A percentile compares a stretch with the other conserved stretches of the same genome.
Evolutionary conservation across 371 early-diverging fungal genomes (phyloP).

Genomic region (Capniomyces stellatus): DNA sequence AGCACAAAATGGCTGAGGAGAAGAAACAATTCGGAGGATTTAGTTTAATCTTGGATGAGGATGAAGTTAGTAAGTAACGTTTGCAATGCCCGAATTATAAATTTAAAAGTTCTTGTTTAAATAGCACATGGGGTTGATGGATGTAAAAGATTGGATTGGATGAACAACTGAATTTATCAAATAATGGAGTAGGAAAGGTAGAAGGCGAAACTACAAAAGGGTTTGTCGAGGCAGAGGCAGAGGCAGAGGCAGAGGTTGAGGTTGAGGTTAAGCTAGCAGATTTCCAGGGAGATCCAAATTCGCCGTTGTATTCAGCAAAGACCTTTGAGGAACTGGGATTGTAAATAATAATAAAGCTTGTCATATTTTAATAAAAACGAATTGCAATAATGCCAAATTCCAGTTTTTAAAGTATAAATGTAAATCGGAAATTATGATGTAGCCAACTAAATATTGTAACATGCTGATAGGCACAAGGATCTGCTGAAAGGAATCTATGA

Average conservation of each 20-base stretch:
- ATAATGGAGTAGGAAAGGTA: background rate
- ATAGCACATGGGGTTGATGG: background rate
- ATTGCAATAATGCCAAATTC: no score
- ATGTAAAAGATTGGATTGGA: background rate
- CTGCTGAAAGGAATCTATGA: slow-evolving; percentile 83
- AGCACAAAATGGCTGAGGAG: background rate
- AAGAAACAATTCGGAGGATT: background rate
- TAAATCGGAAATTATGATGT: no score
- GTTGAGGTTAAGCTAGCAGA: slow-evolving; percentile 69
- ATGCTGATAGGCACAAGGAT: slow-evolving; percentile 27
- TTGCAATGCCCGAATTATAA: background rate
- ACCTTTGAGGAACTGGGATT: slow-evolving; percentile 59
- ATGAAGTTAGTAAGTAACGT: background rate
- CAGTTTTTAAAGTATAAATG: background rate
- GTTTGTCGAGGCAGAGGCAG: no score
- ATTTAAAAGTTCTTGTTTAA: background rate
- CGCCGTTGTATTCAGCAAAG: slow-evolving; percentile 57
- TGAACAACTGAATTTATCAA: no score
- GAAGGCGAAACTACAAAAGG: background rate
- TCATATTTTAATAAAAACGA: no score
- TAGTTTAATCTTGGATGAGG: background rate
- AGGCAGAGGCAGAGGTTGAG: slow-evolving; percentile 29
- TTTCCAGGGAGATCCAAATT: slow-evolving; percentile 54
- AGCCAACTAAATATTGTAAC: no score
- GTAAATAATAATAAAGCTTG: slow-evolving; percentile 8